Percentiles rank a stretch among this genome's conserved stretches.
Conservation (phyloP, 2,329 filamentous ascomycete species). For the Aspergillus fructus region DNA sequence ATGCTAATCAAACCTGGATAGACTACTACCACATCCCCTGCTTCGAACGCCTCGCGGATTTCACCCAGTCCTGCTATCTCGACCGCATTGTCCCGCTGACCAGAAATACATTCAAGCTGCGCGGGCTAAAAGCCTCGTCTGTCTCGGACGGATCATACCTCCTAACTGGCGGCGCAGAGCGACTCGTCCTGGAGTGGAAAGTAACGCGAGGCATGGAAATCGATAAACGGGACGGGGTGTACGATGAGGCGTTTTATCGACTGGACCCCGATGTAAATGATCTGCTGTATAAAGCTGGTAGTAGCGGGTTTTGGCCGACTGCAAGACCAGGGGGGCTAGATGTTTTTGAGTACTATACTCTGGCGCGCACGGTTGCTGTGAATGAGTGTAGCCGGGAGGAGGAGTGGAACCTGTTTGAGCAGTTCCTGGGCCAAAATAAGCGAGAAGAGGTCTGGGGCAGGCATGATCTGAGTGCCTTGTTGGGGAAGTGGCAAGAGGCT, state of each 20-base stretch:
- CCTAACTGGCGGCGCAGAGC: conserved; percentile 2
- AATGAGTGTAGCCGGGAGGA: conserved; percentile 1
- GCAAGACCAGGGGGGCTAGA: neutral
- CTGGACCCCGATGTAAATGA: neutral
- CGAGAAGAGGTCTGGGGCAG: neutral
- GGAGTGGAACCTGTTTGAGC: conserved; percentile 9
- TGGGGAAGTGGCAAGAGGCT: neutral
- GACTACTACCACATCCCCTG: conserved; percentile 11
- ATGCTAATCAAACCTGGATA: neutral
- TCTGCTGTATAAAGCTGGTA: conserved; percentile 1
- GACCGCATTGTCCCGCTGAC: conserved; percentile 8
- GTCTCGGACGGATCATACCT: conserved; percentile 7
- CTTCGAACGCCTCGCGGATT: conserved; percentile 8
- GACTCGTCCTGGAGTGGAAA: conserved; percentile 8
- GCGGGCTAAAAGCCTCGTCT: conserved; percentile 5
- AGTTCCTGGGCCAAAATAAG: neutral
- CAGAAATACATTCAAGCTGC: conserved; percentile 7
- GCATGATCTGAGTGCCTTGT: conserved; percentile 7
- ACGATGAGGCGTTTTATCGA: neutral
- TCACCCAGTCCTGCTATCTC: neutral
- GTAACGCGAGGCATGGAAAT: neutral
- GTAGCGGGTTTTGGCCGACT: neutral
- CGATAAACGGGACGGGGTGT: conserved; percentile 4
- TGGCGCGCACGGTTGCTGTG: neutral
- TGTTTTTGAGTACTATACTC: conserved; percentile 7